These are phyloP conservation scores for Begonia fuchsioides DNA, from an alignment of 306 rosid genomes.

Conservation along the genomic window DNA sequence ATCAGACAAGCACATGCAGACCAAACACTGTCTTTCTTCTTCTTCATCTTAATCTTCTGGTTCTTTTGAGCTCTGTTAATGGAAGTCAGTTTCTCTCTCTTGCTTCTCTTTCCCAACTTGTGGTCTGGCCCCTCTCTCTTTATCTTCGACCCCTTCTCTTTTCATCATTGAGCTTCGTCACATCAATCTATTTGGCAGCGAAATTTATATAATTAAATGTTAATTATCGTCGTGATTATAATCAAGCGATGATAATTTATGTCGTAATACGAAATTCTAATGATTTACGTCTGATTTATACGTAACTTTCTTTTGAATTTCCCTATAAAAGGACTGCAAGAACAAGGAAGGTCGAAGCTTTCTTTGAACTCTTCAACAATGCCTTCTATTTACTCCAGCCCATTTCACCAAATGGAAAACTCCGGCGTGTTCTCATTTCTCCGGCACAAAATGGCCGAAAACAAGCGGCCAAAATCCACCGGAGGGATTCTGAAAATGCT, in stretches of 20 bases:
- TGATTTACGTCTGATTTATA: no score
- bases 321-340: no score
- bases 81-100: neutral
- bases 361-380: conserved; percentile 13
- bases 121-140: conserved; percentile 41
- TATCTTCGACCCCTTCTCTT: conserved; percentile 39
- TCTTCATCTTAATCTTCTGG: neutral
- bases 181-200: conserved; percentile 33
- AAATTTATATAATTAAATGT: no score
- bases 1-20: conserved; percentile 70
- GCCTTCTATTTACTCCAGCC: conserved; percentile 66
- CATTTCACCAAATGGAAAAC: conserved; percentile 62
- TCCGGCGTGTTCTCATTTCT: conserved; percentile 50
- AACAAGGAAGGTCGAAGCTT: neutral
- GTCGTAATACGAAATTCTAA: no score
- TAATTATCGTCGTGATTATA: no score
- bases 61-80: neutral
- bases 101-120: conserved; percentile 26
- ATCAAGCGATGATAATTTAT: no score
- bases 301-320: no score
- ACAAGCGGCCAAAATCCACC: conserved; percentile 28
- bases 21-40: conserved; percentile 25
- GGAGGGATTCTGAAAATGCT: conserved; percentile 64
- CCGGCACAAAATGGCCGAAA: conserved; percentile 18
- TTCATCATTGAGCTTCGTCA: conserved; percentile 48